phyloP scores from a whole-genome alignment of 140 eudicot species.

The Bidens hawaiensis region DNA sequence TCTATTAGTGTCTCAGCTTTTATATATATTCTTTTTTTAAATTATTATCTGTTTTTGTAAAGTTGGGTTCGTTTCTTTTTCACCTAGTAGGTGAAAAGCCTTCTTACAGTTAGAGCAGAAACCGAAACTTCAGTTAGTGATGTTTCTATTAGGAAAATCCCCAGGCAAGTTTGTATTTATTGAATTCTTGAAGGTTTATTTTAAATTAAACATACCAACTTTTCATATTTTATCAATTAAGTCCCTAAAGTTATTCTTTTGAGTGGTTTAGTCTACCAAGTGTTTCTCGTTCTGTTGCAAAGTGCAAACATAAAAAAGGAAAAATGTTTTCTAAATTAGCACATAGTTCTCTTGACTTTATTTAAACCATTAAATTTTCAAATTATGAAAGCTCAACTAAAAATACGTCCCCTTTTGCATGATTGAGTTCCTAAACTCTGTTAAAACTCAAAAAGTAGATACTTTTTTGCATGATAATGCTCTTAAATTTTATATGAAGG shows the following conservation, averaged over 20 bases:
- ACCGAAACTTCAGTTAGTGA: constrained; percentile 96
- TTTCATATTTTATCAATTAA: not conserved
- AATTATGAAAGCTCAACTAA: not conserved
- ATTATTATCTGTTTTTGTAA: not conserved
- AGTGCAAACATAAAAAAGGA: not conserved
- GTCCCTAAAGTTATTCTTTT: not conserved
- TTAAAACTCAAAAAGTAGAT: not conserved
- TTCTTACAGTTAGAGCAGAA: constrained; percentile 96
- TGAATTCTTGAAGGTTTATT: not conserved
- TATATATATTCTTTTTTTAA: not conserved
- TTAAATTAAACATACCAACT: not conserved
- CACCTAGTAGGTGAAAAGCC: constrained; percentile 75
- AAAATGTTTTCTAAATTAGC: not conserved
- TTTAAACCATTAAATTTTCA: not conserved
- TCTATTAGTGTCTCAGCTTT: not conserved
- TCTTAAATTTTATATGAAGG: not conserved
- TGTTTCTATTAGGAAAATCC: constrained; percentile 92
- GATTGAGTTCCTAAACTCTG: not conserved
- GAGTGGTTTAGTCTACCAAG: not conserved
- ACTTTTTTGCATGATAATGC: not conserved
- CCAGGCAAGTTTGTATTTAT: constrained; percentile 47
- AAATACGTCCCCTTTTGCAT: not conserved
- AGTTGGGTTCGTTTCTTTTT: not conserved
- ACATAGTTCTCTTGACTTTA: no score
- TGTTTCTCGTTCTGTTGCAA: not conserved